A percentile compares a stretch with the other conserved stretches of the same genome.
Conservation (phyloP, 2,329 filamentous ascomycete genomes). For the Aspergillus fischeri region DNA sequence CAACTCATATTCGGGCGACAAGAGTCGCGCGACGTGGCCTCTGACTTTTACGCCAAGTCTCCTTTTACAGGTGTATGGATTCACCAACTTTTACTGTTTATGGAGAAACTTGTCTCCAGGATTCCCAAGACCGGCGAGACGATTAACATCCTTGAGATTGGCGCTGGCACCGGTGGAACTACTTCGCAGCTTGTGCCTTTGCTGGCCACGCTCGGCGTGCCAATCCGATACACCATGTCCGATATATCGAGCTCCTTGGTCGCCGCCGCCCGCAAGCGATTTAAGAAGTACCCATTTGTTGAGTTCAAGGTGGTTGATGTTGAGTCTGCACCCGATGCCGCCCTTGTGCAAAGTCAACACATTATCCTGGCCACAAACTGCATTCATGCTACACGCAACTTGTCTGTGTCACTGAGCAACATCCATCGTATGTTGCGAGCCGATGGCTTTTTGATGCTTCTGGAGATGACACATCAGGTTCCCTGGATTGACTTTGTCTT, state of each 20-base stretch:
- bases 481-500: slow-evolving; percentile 29
- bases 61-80: slow-evolving; percentile 31
- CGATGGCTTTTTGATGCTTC: slow-evolving; percentile 26
- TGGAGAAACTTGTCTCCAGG: slow-evolving; percentile 11
- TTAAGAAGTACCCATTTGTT: slow-evolving; percentile 22
- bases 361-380: slow-evolving; percentile 30
- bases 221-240: slow-evolving; percentile 36
- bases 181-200: slow-evolving; percentile 23
- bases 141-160: slow-evolving; percentile 34
- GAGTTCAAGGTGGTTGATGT: slow-evolving; percentile 22
- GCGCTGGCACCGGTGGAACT: slow-evolving; percentile 24
- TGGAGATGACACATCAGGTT: slow-evolving; percentile 26
- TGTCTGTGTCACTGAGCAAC: slow-evolving; percentile 17
- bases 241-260: slow-evolving; percentile 35
- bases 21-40: slow-evolving; percentile 31
- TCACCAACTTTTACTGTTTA: slow-evolving; percentile 29
- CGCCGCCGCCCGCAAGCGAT: slow-evolving; percentile 23
- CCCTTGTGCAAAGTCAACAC: slow-evolving; percentile 18
- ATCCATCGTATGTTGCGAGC: slow-evolving; percentile 21
- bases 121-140: slow-evolving; percentile 17
- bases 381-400: slow-evolving; percentile 30
- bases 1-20: slow-evolving; percentile 35
- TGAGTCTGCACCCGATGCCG: slow-evolving; percentile 16
- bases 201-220: slow-evolving; percentile 20
- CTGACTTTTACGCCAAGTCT: slow-evolving; percentile 32